A percentile compares a stretch with the other conserved stretches of the same genome.
Conservation (phyloP, 768 basidiomycete genomes). For the Amanita rimosa region DNA sequence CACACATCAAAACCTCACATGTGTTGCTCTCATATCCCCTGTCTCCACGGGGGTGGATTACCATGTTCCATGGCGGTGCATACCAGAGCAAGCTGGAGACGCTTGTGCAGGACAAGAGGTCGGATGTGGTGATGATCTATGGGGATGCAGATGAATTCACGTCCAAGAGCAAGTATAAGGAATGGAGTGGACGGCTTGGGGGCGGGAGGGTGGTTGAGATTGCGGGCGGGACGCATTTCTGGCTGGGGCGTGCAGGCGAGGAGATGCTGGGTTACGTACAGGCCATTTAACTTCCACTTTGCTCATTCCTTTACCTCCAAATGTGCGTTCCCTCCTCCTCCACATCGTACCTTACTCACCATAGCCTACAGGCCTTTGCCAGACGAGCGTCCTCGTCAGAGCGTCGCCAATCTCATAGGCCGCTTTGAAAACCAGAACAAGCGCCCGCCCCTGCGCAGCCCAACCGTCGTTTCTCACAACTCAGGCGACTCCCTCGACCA, state of each 20-base stretch:
- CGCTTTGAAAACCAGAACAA: conserved; percentile 79
- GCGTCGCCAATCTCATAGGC: conserved; percentile 86
- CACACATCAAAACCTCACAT: conserved; percentile 46
- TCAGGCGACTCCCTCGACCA: conserved; percentile 56
- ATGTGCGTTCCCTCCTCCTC: neutral
- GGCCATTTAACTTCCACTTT: neutral
- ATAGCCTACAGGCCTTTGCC: conserved; percentile 58
- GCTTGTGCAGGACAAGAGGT: conserved; percentile 32
- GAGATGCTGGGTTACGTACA: conserved; percentile 13
- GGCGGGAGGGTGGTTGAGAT: conserved; percentile 25
- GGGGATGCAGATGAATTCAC: conserved; percentile 73
- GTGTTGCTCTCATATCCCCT: conserved; percentile 72
- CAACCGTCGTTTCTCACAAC: conserved; percentile 56
- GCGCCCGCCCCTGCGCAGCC: conserved; percentile 49
- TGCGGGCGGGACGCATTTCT: conserved; percentile 53
- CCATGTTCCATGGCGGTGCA: conserved; percentile 47
- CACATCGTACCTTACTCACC: neutral
- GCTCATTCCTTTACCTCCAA: neutral
- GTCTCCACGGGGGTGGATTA: conserved; percentile 53
- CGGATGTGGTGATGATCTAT: conserved; percentile 50
- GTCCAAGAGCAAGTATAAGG: conserved; percentile 34
- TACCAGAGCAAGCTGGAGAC: conserved; percentile 42
- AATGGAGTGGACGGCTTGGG: conserved; percentile 31
- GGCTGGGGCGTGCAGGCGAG: conserved; percentile 29
- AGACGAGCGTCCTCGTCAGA: conserved; percentile 79